phyloP scores from a whole-genome alignment of 2,329 filamentous ascomycete species.

The Botrytis hyacinthi region DNA sequence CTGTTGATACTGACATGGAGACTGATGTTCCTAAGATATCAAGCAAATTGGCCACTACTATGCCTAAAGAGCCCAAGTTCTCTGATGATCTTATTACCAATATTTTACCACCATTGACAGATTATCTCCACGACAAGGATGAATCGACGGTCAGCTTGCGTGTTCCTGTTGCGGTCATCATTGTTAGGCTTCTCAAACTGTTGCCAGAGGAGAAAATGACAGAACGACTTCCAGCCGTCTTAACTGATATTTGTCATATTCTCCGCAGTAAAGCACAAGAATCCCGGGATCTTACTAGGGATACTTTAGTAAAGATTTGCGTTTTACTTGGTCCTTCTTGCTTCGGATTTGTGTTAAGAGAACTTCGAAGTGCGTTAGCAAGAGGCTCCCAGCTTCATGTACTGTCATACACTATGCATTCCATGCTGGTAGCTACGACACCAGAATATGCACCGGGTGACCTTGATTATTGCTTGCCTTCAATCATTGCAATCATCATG shows the following conservation, averaged over 20 bases:
- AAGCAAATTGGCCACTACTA: slow-evolving; percentile 56
- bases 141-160: slow-evolving; percentile 91
- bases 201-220: slow-evolving; percentile 72
- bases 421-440: slow-evolving; percentile 74
- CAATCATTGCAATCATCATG: slow-evolving; percentile 84
- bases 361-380: slow-evolving; percentile 77
- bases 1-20: slow-evolving; percentile 35
- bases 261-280: slow-evolving; percentile 86
- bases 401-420: slow-evolving; percentile 90
- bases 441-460: slow-evolving; percentile 76
- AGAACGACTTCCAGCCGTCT: slow-evolving; percentile 72
- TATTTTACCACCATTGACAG: slow-evolving; percentile 75
- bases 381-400: slow-evolving; percentile 93
- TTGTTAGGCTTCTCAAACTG: slow-evolving; percentile 81
- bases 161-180: slow-evolving; percentile 83
- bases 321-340: slow-evolving; percentile 76
- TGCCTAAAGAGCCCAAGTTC: slow-evolving; percentile 67
- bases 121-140: slow-evolving; percentile 89
- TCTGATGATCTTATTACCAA: slow-evolving; percentile 68
- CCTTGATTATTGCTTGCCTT: slow-evolving; percentile 79
- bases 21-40: slow-evolving; percentile 39
- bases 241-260: slow-evolving; percentile 92
- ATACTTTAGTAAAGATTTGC: slow-evolving; percentile 82
- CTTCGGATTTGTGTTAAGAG: slow-evolving; percentile 90
- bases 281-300: slow-evolving; percentile 84